Conservation (phyloP, 768 basidiomycete species). For the Plicaturopsis crispa region DNA sequence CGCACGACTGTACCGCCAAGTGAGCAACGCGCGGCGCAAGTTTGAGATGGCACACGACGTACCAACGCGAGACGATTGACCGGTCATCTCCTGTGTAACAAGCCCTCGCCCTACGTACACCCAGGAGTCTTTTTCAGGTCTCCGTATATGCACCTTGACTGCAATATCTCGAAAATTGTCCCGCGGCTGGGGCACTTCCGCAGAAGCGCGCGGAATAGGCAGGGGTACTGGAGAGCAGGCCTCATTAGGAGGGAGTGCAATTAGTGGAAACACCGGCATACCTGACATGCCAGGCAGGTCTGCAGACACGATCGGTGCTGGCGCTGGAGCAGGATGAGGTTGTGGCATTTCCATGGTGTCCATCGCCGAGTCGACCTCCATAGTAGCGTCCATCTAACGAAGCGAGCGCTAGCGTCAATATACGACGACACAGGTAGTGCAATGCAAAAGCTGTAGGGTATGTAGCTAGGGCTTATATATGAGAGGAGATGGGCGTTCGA, state of each 20-base stretch:
- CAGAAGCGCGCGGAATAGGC: constrained; percentile 9
- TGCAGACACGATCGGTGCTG: too few species aligned
- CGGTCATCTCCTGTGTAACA: constrained; percentile 66
- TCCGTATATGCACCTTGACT: constrained; percentile 79
- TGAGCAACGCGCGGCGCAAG: too few species aligned
- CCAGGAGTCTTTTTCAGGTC: constrained; percentile 77
- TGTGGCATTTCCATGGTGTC: constrained; percentile 12
- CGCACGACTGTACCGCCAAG: constrained; percentile 63
- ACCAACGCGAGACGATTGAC: constrained; percentile 80
- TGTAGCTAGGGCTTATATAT: too few species aligned
- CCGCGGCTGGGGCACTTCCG: constrained; percentile 19
- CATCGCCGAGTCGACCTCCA: constrained; percentile 36
- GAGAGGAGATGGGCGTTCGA: too few species aligned
- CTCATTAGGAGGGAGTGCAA: not conserved
- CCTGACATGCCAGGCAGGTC: constrained; percentile 8
- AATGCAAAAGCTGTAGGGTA: too few species aligned
- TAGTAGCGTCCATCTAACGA: constrained; percentile 32
- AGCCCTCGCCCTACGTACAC: constrained; percentile 72
- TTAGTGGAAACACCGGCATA: not conserved
- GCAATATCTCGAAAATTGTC: constrained; percentile 70
- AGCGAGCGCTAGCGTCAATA: too few species aligned
- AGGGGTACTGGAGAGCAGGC: constrained; percentile 9
- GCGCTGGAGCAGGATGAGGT: constrained; percentile 8
- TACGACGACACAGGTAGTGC: too few species aligned
- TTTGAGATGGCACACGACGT: constrained; percentile 25